Percentiles rank a stretch among this genome's conserved stretches.
phyloP scores from a whole-genome alignment of 176 grass and related monocot genomes.

The Hsuehochloa calcarea region DNA sequence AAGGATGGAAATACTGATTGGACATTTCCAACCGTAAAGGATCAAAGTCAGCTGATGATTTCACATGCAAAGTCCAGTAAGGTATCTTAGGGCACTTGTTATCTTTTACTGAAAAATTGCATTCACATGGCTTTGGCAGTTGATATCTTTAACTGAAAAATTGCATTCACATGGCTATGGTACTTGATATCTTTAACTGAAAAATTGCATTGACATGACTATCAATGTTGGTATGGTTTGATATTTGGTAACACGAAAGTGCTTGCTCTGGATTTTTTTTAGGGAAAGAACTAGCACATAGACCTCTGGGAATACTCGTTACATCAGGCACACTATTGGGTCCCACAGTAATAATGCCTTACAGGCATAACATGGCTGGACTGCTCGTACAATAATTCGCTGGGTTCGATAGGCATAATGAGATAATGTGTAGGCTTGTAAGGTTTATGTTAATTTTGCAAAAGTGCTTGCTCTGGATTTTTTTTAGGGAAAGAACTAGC shows the following conservation, averaged over 20 bases:
- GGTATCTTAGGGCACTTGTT: slow-evolving; percentile 50
- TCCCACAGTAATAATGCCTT: too few species aligned
- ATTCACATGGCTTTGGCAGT: not conserved
- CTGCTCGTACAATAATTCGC: not conserved
- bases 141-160: slow-evolving; percentile 13
- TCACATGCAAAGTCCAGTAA: slow-evolving; percentile 91
- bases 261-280: not conserved
- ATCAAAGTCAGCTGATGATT: slow-evolving; percentile 74
- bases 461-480: too few species aligned
- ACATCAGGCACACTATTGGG: too few species aligned
- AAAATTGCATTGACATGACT: slow-evolving; percentile 9
- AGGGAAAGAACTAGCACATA: not conserved
- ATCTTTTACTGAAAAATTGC: not conserved
- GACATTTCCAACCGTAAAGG: slow-evolving; percentile 79
- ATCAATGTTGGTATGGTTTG: slow-evolving; percentile 12
- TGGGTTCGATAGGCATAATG: not conserved
- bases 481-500: not conserved
- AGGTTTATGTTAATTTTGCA: not conserved
- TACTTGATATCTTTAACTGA: slow-evolving; percentile 3
- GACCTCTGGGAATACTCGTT: not conserved
- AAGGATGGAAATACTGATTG: slow-evolving; percentile 96
- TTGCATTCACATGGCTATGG: not conserved
- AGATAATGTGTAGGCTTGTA: slow-evolving; percentile 2
- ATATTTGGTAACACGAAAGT: not conserved
- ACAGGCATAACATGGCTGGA: not conserved